Percentiles rank a stretch among this genome's conserved stretches.
These are phyloP conservation scores for Neurospora cerealis DNA, from an alignment of 495 filamentous ascomycete species.

Conservation along the genomic window DNA sequence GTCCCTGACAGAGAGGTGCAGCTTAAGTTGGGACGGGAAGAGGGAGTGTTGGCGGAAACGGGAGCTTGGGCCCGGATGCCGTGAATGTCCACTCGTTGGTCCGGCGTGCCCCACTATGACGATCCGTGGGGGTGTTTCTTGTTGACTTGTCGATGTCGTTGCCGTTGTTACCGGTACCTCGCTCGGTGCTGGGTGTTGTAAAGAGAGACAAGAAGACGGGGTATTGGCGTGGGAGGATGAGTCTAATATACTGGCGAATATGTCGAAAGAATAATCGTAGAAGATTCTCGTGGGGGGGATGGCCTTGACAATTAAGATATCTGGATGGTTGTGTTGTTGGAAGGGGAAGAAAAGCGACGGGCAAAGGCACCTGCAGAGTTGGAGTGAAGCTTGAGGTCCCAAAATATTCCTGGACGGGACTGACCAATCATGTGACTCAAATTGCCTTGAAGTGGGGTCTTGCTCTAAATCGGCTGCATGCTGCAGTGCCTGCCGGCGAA, in stretches of 20 bases:
- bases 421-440: not conserved
- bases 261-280: not conserved
- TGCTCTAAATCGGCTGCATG: not conserved
- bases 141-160: not conserved
- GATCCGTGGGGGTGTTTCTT: not conserved
- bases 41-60: not conserved
- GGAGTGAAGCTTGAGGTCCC: not conserved
- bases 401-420: not conserved
- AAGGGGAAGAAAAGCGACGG: not conserved
- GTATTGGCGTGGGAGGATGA: not conserved
- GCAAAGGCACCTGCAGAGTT: not conserved
- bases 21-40: not conserved
- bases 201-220: not conserved
- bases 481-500: not conserved
- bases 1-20: not conserved
- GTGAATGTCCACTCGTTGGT: not conserved
- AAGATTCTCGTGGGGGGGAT: not conserved
- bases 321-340: not conserved
- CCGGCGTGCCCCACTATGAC: not conserved
- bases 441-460: not conserved
- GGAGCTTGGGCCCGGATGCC: not conserved
- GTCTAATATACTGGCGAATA: not conserved
- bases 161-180: not conserved
- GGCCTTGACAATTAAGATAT: not conserved
- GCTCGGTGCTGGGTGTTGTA: not conserved